These are phyloP conservation scores for Fraxinus baroniana DNA, from an alignment of 305 asterid species.

Conservation along the genomic window DNA sequence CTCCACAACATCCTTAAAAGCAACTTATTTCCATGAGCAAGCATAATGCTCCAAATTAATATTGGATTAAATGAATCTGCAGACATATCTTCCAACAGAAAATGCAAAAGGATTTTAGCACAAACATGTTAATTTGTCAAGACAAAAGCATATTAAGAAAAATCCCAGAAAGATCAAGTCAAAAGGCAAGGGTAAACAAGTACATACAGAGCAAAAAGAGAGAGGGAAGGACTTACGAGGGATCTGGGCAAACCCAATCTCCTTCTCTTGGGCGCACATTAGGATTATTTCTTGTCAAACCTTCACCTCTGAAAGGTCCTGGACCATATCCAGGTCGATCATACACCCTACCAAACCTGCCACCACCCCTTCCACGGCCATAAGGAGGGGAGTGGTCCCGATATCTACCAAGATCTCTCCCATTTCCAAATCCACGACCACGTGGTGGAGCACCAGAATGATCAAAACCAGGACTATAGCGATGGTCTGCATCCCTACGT, in stretches of 20 bases:
- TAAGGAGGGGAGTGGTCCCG: slow-evolving; percentile 68
- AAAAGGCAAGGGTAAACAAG: slow-evolving; percentile 11
- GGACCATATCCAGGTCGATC: slow-evolving; percentile 58
- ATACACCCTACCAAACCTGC: slow-evolving; percentile 68
- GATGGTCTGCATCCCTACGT: slow-evolving; percentile 61
- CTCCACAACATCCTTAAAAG: neutral
- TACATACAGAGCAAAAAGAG: neutral
- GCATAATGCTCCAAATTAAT: neutral
- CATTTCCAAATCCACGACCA: slow-evolving; percentile 59
- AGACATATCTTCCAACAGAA: neutral
- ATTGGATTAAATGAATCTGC: neutral
- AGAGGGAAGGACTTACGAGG: slow-evolving; percentile 58
- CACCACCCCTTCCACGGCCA: slow-evolving; percentile 57
- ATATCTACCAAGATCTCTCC: slow-evolving; percentile 63
- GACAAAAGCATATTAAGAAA: slow-evolving; percentile 18
- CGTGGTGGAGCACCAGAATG: slow-evolving; percentile 54
- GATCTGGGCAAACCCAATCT: slow-evolving; percentile 90
- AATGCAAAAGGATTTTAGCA: neutral
- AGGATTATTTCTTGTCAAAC: slow-evolving; percentile 68
- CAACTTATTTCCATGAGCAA: neutral
- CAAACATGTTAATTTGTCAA: neutral
- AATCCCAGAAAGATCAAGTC: slow-evolving; percentile 5
- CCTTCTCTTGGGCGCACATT: slow-evolving; percentile 92
- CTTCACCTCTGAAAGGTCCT: slow-evolving; percentile 57
- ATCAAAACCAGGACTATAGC: slow-evolving; percentile 68